Evolutionary conservation across 106 monocot species (phyloP).

Genomic region (Iris macrosiphon): DNA sequence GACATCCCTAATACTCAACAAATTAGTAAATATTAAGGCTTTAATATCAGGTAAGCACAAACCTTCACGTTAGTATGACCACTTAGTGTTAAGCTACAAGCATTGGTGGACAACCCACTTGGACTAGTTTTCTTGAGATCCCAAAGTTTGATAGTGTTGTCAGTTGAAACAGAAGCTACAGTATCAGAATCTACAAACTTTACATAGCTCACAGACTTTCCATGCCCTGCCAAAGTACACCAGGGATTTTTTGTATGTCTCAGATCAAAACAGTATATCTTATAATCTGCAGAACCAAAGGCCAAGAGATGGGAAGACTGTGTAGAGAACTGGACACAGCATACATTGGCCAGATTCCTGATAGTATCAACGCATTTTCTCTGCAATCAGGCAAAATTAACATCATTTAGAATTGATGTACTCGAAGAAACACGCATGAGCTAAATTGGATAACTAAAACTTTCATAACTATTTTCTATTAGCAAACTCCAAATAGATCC

Average conservation of each 20-base stretch:
- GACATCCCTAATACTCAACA: not conserved
- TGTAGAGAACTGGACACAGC: conserved; percentile 87
- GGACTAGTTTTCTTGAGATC: conserved; percentile 65
- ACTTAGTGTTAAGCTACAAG: conserved; percentile 71
- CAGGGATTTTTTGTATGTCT: conserved; percentile 78
- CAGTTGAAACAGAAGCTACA: conserved; percentile 87
- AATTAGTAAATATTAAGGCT: not conserved
- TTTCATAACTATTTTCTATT: too few species aligned
- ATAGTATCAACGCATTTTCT: conserved; percentile 62
- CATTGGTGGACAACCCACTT: conserved; percentile 44
- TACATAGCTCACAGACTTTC: conserved; percentile 92
- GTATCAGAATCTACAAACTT: conserved; percentile 79
- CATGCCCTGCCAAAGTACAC: conserved; percentile 81
- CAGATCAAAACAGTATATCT: conserved; percentile 83
- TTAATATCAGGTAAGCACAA: conserved; percentile 3
- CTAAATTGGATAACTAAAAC: not conserved
- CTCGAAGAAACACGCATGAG: not conserved
- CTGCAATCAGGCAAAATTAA: conserved; percentile 23
- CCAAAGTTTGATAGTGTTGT: conserved; percentile 92
- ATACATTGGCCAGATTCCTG: conserved; percentile 75
- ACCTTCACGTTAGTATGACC: conserved; percentile 98
- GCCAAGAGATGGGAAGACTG: conserved; percentile 80
- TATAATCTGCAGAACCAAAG: conserved; percentile 93
- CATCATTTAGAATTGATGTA: not conserved
- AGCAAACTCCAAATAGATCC: not conserved